These are phyloP conservation scores for Pseudozyma sp. DNA, from an alignment of 1,284 basidiomycete species.

Conservation along the genomic window DNA sequence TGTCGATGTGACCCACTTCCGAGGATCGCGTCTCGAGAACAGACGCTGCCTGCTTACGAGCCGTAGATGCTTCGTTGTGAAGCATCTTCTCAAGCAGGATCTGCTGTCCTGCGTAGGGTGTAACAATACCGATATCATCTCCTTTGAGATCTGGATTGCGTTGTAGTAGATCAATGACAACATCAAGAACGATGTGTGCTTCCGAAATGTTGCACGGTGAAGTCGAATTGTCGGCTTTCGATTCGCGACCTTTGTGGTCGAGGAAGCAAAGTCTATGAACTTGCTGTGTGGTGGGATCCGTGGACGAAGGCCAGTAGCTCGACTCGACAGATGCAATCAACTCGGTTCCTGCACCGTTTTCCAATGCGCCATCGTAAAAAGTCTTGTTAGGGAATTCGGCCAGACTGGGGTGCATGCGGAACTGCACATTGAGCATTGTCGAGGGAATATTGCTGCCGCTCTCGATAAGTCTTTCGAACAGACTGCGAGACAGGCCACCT, in stretches of 20 bases:
- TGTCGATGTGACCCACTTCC: constrained; percentile 76
- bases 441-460: constrained; percentile 29
- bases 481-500: constrained; percentile 80
- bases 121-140: constrained; percentile 63
- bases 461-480: constrained; percentile 86
- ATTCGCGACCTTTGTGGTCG: constrained; percentile 51
- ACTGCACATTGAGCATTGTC: constrained; percentile 87
- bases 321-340: constrained; percentile 48
- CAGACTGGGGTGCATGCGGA: constrained; percentile 92
- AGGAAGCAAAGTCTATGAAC: constrained; percentile 48
- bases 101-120: constrained; percentile 64
- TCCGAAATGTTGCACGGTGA: constrained; percentile 60
- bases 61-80: constrained; percentile 36
- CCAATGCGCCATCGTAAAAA: constrained; percentile 81
- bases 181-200: constrained; percentile 65
- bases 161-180: constrained; percentile 55
- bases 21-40: constrained; percentile 22
- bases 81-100: constrained; percentile 58
- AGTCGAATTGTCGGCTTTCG: constrained; percentile 44
- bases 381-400: constrained; percentile 84
- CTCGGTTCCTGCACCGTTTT: constrained; percentile 74
- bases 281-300: background rate
- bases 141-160: constrained; percentile 55
- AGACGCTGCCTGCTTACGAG: constrained; percentile 25
- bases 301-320: constrained; percentile 31